These are phyloP conservation scores for Phaseolus lunatus DNA, from an alignment of 306 rosid species.

Conservation along the genomic window DNA sequence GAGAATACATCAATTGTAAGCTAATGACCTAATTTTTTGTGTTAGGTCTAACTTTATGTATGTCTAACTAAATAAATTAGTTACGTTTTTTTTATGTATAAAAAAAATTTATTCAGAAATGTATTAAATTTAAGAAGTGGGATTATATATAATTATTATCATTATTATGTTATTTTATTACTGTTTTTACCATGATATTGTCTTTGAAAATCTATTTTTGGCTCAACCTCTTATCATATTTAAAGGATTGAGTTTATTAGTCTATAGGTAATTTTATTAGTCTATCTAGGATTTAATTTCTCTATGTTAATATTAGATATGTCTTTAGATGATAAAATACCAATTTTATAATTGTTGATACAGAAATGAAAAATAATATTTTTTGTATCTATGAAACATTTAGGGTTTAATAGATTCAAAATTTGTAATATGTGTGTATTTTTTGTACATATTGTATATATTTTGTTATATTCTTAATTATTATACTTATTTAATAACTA, in stretches of 20 bases:
- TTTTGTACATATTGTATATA: neutral
- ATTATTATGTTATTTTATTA: neutral
- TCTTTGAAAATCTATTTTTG: neutral
- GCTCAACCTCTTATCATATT: neutral
- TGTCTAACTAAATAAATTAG: neutral
- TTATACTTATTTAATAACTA: neutral
- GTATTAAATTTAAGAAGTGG: neutral
- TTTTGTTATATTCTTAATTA: neutral
- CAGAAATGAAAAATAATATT: neutral
- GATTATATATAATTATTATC: neutral
- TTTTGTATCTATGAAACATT: too few species aligned
- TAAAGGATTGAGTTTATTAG: neutral
- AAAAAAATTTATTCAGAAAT: too few species aligned
- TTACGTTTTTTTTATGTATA: too few species aligned
- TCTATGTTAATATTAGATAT: neutral
- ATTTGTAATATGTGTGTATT: neutral
- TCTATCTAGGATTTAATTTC: neutral
- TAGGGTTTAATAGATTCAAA: neutral
- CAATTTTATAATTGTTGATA: neutral
- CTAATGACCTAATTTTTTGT: neutral
- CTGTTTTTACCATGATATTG: neutral
- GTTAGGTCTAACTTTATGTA: neutral
- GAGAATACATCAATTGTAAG: too few species aligned
- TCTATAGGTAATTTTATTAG: neutral
- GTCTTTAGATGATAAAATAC: neutral